Evolutionary conservation across 257 asterid species (phyloP), one percentile per base, ranked within the genome.

Genomic region (Eucommia ulmoides): DNA sequence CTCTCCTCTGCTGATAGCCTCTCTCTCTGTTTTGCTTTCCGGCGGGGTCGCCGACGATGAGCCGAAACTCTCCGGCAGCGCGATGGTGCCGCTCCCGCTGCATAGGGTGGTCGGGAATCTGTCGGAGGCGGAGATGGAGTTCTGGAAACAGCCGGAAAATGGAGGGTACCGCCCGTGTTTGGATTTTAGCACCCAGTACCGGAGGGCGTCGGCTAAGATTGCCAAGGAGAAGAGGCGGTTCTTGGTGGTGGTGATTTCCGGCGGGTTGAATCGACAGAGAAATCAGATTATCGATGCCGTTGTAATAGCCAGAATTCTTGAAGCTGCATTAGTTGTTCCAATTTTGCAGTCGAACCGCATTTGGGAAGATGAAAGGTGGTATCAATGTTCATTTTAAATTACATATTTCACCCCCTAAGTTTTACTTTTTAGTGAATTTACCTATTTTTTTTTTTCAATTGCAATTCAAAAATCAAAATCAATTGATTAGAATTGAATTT

Each of bases 221-320:
- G 64, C 76, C 0, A 68, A 62, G 51, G 73, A 74, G 73, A 76
- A 25, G 73, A 51, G 62, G 74, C 66, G 46, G 38, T 74, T 68
- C 71, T 46, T 80, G 75, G 72, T 80, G 45, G 84, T 71, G 54
- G 84, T 80, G 59, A 84, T 73, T 62, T 74, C 84, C 1, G 91
- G 91, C 0, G 91, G 91, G 10, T 45, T 80, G 50, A 80, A 80
- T 20, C 85, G 77, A 67, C 91, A 80, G 72, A 66, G 91, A 33
- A 80, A 77, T 52, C 82, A 80, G 66, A 80, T 80, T 17, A 80
- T 74, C 41, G 91, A 77, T 66, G 91, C 91, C 0, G 91, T 80
- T 54, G 85, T 80, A 12, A 53, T 80, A 1, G 80, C 85, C 0
- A 72, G 91, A 24, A 72, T 80, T 52, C 91, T 80, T 3, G 91